A percentile compares a stretch with the other conserved stretches of the same genome.
phyloP scores from a whole-genome alignment of 257 asterid genomes.

The Scutellaria minor region DNA sequence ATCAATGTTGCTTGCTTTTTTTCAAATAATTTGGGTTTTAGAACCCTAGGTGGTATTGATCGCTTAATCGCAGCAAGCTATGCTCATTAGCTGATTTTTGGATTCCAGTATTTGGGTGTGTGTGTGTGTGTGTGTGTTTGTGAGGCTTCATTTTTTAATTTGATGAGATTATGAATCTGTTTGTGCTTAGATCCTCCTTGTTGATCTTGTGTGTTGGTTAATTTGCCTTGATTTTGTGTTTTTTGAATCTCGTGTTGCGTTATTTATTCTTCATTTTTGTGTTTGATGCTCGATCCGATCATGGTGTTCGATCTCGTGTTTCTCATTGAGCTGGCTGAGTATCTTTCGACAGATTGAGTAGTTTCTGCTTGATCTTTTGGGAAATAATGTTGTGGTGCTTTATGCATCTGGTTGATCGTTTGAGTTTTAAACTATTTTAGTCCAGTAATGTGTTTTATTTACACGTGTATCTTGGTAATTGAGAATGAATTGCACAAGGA shows the following conservation, averaged over 20 bases:
- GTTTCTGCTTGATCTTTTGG: background rate
- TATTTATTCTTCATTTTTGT: background rate
- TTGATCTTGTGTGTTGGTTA: conserved; percentile 23
- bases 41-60: conserved; percentile 30
- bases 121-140: background rate
- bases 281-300: conserved; percentile 37
- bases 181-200: conserved; percentile 12
- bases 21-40: background rate
- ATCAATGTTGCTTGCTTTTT: background rate
- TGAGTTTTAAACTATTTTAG: background rate
- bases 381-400: background rate
- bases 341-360: background rate
- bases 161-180: conserved; percentile 18
- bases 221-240: background rate
- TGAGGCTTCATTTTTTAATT: conserved; percentile 2
- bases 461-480: no score
- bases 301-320: conserved; percentile 36
- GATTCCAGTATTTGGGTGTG: conserved; percentile 5
- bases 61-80: conserved; percentile 5
- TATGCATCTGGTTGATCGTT: background rate
- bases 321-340: background rate
- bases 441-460: background rate
- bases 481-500: no score
- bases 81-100: background rate
- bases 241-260: conserved; percentile 11